These are phyloP conservation scores for Diversispora eburnea DNA, from an alignment of 192 early-diverging fungal species.

Conservation along the genomic window DNA sequence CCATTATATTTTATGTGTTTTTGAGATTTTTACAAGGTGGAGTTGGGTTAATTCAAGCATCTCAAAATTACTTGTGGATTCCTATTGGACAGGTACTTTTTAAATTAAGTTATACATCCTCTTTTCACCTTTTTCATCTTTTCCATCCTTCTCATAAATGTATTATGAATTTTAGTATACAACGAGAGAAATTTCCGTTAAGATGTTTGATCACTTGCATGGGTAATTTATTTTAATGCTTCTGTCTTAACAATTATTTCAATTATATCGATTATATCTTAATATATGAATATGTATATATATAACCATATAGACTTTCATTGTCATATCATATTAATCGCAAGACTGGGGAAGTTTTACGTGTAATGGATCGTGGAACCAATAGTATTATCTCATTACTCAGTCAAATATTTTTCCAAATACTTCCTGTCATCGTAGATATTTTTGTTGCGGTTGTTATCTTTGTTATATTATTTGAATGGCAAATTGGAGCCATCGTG, in stretches of 20 bases:
- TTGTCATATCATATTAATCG: conserved; percentile 90
- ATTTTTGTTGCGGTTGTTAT: conserved; percentile 79
- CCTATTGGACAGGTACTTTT: conserved; percentile 70
- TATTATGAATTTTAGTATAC: conserved; percentile 50
- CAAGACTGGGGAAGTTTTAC: conserved; percentile 92
- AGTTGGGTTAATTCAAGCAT: conserved; percentile 68
- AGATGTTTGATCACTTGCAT: conserved; percentile 75
- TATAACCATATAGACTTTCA: conserved; percentile 75
- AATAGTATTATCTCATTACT: conserved; percentile 71
- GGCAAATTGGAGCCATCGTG: conserved; percentile 78
- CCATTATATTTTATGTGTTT: conserved; percentile 59
- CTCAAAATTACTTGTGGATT: conserved; percentile 89
- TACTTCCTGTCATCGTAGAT: conserved; percentile 85
- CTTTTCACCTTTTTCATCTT: no score
- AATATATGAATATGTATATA: neutral
- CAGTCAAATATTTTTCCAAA: conserved; percentile 82
- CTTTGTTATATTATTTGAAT: conserved; percentile 62
- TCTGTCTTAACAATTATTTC: neutral
- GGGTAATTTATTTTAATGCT: neutral
- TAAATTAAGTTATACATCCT: neutral
- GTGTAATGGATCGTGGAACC: conserved; percentile 84
- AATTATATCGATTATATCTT: neutral
- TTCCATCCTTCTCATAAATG: neutral
- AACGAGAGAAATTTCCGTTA: conserved; percentile 84
- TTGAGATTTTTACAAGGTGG: conserved; percentile 75